Percentiles rank a stretch among this genome's conserved stretches.
These are phyloP conservation scores for Poterioochromonas sp. DNA, from an alignment of 352 stramenopile species.

Conservation along the genomic window DNA sequence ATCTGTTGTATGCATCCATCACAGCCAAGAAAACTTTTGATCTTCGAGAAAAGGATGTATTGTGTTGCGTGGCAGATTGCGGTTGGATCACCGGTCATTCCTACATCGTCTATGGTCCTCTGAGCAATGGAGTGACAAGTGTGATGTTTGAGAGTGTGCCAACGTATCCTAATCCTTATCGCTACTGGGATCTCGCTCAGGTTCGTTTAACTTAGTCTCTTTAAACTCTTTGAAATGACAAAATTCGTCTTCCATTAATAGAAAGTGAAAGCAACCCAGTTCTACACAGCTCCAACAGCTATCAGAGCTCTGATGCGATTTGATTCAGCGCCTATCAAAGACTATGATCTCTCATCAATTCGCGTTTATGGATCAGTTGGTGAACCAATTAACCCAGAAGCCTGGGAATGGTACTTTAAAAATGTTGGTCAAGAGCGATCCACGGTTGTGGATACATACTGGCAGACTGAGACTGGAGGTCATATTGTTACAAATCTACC, in stretches of 20 bases:
- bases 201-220: too few species aligned
- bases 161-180: slow-evolving; percentile 83
- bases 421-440: slow-evolving; percentile 59
- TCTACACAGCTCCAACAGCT: slow-evolving; percentile 83
- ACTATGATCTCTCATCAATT: slow-evolving; percentile 85
- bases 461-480: slow-evolving; percentile 90
- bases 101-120: slow-evolving; percentile 90
- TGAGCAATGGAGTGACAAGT: slow-evolving; percentile 88
- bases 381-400: slow-evolving; percentile 95
- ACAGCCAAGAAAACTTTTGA: slow-evolving; percentile 87
- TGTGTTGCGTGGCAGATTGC: slow-evolving; percentile 83
- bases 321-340: slow-evolving; percentile 76
- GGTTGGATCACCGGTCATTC: slow-evolving; percentile 94
- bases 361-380: slow-evolving; percentile 90
- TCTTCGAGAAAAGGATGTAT: slow-evolving; percentile 77
- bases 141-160: slow-evolving; percentile 96
- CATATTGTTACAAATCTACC: slow-evolving; percentile 83
- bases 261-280: slow-evolving; percentile 87
- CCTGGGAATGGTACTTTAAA: slow-evolving; percentile 81
- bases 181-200: slow-evolving; percentile 59
- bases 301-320: slow-evolving; percentile 96
- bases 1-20: slow-evolving; percentile 82
- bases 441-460: slow-evolving; percentile 90
- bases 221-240: slow-evolving; percentile 29
- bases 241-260: slow-evolving; percentile 52